Base-by-base conservation (phyloP, 805 yeast species). In the Yarrowia deformans region DNA sequence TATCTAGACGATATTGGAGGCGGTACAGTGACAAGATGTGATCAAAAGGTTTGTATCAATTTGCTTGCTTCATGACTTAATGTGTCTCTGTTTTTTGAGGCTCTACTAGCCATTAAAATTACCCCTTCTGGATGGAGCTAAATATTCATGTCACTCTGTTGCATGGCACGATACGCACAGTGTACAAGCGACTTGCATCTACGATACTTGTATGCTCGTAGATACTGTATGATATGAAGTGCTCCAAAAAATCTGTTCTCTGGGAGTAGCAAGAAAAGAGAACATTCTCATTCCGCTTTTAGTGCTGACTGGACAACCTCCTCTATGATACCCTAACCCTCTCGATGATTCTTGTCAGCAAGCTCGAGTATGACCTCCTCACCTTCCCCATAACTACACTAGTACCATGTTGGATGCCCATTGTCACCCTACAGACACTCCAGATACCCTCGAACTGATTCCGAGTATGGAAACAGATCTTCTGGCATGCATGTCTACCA, bases 361-460 rank as follows among this genome's bases (percentile, higher is more conserved):
- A 52, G 29, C 58, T 37, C 34, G 40, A 54, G 12, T 18, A 23
- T 23, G 29, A 23, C 10, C 4, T 14, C 19, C 46, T 14, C 14
- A 19, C 5, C 43, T 2, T 5, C 16, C n/a, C 29, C 16, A 13
- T 32, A 19, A 10, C 29, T 12, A 19, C 19, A 12, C 13, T 8
- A 54, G 45, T n/a, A 69, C 68, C 16, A 71, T 76, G 46, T 72
- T 66, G 42, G 83, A 80, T 72, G 81, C 79, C 8, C 83, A 80
- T 64, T 80, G 82, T 71, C 83, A 80, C 70, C 80, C 81, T 1
- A 77, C 81, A 0, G 82, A 80, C 45, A 68, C 70, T 23, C 75
- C 74, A 8, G 73, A 68, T 32, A 66, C 70, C 14, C 70, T 76
- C 32, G 72, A 52, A 7, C 32, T 39, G 18, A 70, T 77, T 2